These are phyloP conservation scores for Monascus purpureus DNA, from an alignment of 495 filamentous ascomycete genomes.

Conservation along the genomic window DNA sequence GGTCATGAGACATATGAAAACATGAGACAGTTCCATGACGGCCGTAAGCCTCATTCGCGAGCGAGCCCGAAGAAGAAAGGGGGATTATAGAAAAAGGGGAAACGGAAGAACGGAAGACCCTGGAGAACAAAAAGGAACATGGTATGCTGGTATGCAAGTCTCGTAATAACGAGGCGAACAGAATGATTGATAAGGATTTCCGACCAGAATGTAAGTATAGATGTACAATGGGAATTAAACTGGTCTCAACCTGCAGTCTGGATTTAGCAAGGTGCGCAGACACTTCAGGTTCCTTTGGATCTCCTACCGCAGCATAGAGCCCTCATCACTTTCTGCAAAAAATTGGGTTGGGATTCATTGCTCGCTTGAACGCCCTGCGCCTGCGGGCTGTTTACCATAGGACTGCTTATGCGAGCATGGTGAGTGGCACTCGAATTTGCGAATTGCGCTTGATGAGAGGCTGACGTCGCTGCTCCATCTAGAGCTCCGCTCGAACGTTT, in stretches of 20 bases:
- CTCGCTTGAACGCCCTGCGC: conserved; percentile 23
- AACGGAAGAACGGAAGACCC: background rate
- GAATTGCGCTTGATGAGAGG: conserved; percentile 81
- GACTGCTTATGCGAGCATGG: conserved; percentile 46
- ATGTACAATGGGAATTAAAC: conserved; percentile 1
- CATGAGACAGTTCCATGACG: background rate
- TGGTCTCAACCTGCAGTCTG: conserved; percentile 20
- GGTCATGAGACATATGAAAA: background rate
- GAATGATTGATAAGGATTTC: background rate
- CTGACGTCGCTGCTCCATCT: conserved; percentile 63
- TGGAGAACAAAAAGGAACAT: background rate
- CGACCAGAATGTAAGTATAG: background rate
- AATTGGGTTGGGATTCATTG: conserved; percentile 35
- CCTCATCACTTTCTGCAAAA: conserved; percentile 62
- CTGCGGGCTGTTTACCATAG: conserved; percentile 37
- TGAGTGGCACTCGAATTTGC: conserved; percentile 80
- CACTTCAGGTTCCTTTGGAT: conserved; percentile 5
- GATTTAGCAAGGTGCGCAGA: conserved; percentile 14
- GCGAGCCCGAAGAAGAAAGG: background rate
- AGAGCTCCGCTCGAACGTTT: conserved; percentile 69
- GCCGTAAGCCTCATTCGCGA: background rate
- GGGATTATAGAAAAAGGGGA: background rate
- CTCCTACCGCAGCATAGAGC: conserved; percentile 66
- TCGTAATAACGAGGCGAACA: background rate
- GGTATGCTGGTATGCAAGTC: background rate